phyloP scores from a whole-genome alignment of 164 flowering plant genomes.

The Magnolia kwangsiensis region DNA sequence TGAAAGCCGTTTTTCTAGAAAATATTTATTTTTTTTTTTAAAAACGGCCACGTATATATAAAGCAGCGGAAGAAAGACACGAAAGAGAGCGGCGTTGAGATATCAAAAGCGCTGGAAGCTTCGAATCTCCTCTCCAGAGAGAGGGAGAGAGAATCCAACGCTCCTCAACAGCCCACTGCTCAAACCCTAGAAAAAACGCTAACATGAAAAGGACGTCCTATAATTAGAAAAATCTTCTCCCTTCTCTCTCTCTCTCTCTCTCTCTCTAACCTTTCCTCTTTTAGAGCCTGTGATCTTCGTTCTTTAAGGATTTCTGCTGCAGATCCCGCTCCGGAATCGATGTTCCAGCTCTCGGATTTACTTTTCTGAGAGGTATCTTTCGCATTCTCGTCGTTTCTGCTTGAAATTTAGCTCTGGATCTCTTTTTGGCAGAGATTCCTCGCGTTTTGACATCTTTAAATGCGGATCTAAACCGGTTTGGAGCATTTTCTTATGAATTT shows the following conservation, averaged over 20 bases:
- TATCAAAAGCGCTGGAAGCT: background rate
- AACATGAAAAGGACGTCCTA: background rate
- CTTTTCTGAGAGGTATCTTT: slow-evolving; percentile 3
- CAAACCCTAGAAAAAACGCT: background rate
- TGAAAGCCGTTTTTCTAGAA: no score
- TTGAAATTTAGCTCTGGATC: slow-evolving; percentile 5
- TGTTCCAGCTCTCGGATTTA: background rate
- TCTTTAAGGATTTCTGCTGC: background rate
- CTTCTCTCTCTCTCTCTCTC: background rate
- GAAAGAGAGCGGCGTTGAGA: background rate
- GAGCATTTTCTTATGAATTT: background rate
- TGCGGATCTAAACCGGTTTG: background rate
- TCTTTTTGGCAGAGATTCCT: background rate
- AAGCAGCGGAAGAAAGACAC: background rate
- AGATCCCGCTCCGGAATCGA: background rate
- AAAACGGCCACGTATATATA: background rate
- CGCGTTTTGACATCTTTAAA: background rate
- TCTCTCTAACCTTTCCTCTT: background rate
- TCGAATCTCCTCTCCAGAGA: background rate
- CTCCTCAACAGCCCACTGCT: background rate
- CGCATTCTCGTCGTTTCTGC: background rate
- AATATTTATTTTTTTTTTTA: no score
- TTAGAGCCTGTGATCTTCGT: background rate
- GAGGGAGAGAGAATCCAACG: background rate
- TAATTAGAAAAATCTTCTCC: background rate